A percentile compares a stretch with the other conserved stretches of the same genome.
Evolutionary conservation across 1,284 basidiomycete species (phyloP).

Genomic region (Rhodofomes roseus): DNA sequence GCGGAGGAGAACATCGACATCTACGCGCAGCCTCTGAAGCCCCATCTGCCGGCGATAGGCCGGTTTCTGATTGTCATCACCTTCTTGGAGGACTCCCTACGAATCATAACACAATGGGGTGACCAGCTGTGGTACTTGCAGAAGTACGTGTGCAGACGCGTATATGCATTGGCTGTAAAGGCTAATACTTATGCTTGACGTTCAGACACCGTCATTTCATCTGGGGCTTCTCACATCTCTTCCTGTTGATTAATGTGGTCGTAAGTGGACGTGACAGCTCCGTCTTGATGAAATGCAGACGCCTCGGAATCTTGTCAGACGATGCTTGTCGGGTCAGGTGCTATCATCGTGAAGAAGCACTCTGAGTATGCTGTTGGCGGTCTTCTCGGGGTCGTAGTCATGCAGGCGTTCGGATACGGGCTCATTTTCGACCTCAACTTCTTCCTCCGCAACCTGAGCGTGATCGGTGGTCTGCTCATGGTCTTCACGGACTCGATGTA

Average conservation of each 20-base stretch:
- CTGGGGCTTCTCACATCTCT: constrained; percentile 91
- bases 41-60: constrained; percentile 92
- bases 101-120: constrained; percentile 92
- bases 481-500: constrained; percentile 95
- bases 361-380: constrained; percentile 89
- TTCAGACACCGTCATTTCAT: constrained; percentile 89
- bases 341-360: constrained; percentile 86
- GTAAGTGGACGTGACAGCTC: constrained; percentile 49
- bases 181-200: not conserved
- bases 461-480: constrained; percentile 69
- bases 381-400: constrained; percentile 87
- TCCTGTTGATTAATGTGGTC: constrained; percentile 89
- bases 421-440: constrained; percentile 88
- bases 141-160: constrained; percentile 52
- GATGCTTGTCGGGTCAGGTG: constrained; percentile 86
- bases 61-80: constrained; percentile 98
- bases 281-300: not conserved
- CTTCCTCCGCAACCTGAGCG: constrained; percentile 73
- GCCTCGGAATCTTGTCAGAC: constrained; percentile 44
- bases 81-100: constrained; percentile 94
- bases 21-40: constrained; percentile 91
- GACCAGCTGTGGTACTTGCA: constrained; percentile 98
- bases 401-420: constrained; percentile 69
- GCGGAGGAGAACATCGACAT: constrained; percentile 93
- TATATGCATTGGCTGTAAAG: not conserved